A percentile compares a stretch with the other conserved stretches of the same genome.
phyloP scores from a whole-genome alignment of 2,329 filamentous ascomycete genomes.

The Diaporthe destruens region DNA sequence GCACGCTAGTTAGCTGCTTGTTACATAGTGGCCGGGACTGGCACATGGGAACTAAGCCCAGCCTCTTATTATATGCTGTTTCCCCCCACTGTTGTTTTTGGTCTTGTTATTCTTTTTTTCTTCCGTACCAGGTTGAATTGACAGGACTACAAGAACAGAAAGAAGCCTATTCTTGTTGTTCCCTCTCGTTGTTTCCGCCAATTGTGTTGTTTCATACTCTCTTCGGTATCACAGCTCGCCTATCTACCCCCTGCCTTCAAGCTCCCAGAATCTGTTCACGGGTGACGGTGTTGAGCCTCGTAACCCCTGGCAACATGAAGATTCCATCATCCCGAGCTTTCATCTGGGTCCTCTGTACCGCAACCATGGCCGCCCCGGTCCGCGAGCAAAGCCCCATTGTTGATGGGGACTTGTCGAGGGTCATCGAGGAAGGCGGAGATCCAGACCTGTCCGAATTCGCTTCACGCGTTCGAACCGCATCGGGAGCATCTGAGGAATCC shows the following conservation, averaged over 20 bases:
- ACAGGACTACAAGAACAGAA: background rate
- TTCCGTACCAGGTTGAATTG: background rate
- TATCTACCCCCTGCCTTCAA: background rate
- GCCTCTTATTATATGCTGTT: conserved; percentile 7
- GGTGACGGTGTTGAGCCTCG: background rate
- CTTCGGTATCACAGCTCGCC: background rate
- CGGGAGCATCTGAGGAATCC: background rate
- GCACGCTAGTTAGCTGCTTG: background rate
- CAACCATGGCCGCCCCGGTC: conserved; percentile 1
- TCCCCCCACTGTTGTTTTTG: conserved; percentile 3
- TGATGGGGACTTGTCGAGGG: background rate
- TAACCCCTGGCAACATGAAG: background rate
- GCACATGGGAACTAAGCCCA: conserved; percentile 12
- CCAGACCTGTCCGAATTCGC: conserved; percentile 16
- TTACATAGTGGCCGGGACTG: background rate
- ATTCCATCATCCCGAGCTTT: background rate
- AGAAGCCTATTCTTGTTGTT: background rate
- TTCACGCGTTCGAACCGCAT: background rate
- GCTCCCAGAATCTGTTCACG: background rate
- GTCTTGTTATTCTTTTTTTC: background rate
- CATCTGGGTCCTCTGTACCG: background rate
- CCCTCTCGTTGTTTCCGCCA: background rate
- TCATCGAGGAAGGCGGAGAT: background rate
- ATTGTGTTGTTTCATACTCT: background rate
- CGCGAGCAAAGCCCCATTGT: background rate